Percentiles rank a stretch among this genome's conserved stretches.
Conservation (phyloP, 345 rosid species). For the Anacardium occidentale region DNA sequence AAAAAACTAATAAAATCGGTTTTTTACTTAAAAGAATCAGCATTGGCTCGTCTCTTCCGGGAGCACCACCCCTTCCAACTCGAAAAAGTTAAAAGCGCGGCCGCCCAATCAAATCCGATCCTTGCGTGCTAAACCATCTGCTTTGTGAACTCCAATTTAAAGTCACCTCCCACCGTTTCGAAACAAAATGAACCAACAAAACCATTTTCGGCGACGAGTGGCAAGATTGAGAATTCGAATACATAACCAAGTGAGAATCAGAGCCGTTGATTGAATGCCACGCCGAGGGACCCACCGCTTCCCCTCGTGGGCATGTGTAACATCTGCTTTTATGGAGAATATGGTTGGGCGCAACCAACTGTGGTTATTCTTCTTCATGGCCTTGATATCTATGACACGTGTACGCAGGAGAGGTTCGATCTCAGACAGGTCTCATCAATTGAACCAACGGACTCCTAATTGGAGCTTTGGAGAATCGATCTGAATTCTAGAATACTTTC, state of each 20-base stretch:
- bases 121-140: neutral
- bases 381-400: neutral
- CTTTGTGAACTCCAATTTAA: neutral
- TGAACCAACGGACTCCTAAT: neutral
- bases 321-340: neutral
- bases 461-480: conserved; percentile 13
- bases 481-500: conserved; percentile 15
- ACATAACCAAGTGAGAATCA: too few species aligned
- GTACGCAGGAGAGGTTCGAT: neutral
- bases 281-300: neutral
- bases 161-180: neutral
- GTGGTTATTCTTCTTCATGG: neutral
- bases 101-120: neutral
- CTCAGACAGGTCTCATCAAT: neutral
- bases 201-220: neutral
- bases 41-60: neutral
- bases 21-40: too few species aligned
- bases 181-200: neutral
- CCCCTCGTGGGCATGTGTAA: neutral
- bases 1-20: too few species aligned
- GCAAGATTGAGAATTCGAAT: neutral
- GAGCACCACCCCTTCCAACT: neutral
- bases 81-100: neutral
- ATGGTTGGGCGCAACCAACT: neutral
- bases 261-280: neutral